Conservation (phyloP, 2,329 filamentous ascomycete genomes). For the Domatiomyces globalis region DNA sequence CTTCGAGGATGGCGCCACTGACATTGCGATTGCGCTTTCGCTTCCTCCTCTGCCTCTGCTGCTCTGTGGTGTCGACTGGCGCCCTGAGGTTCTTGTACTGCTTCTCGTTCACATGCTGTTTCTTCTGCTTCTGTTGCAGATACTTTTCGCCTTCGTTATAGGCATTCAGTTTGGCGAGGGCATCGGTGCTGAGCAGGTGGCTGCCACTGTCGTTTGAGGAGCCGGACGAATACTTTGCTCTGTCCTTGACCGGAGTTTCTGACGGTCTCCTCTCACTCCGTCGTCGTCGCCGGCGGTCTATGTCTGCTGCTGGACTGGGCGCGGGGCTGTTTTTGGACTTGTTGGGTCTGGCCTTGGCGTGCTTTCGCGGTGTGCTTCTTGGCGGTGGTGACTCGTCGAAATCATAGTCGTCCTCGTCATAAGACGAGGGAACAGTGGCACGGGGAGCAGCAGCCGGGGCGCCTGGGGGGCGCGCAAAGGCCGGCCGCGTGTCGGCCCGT, state of each 20-base stretch:
- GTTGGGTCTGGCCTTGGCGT: slow-evolving; percentile 11
- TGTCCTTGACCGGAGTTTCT: slow-evolving; percentile 13
- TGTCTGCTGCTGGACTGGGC: slow-evolving; percentile 21
- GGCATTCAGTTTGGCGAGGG: slow-evolving; percentile 52
- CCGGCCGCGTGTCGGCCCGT: slow-evolving; percentile 21
- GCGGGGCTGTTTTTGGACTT: slow-evolving; percentile 24
- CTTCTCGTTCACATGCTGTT: slow-evolving; percentile 26
- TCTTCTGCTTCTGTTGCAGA: slow-evolving; percentile 27
- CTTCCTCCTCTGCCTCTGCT: slow-evolving; percentile 27
- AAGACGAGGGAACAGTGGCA: slow-evolving; percentile 2
- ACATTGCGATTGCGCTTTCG: slow-evolving; percentile 45
- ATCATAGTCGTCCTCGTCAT: slow-evolving; percentile 2
- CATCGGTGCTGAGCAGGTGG: slow-evolving; percentile 36
- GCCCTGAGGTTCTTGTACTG: slow-evolving; percentile 19
- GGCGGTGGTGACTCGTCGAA: slow-evolving; percentile 5
- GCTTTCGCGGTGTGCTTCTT: slow-evolving; percentile 11
- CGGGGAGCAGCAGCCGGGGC: slow-evolving; percentile 13
- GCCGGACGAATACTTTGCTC: slow-evolving; percentile 25
- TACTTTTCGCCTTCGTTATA: slow-evolving; percentile 43
- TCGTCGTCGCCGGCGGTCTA: slow-evolving; percentile 11
- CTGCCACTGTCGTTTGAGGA: slow-evolving; percentile 30
- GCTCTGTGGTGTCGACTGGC: slow-evolving; percentile 22
- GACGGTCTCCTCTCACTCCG: slow-evolving; percentile 3
- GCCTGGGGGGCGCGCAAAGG: slow-evolving; percentile 20
- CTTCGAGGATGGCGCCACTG: slow-evolving; percentile 55